Evolutionary conservation across 768 basidiomycete genomes (phyloP), one percentile per base, ranked within the genome.

Genomic region (Boletus reticulatus): DNA sequence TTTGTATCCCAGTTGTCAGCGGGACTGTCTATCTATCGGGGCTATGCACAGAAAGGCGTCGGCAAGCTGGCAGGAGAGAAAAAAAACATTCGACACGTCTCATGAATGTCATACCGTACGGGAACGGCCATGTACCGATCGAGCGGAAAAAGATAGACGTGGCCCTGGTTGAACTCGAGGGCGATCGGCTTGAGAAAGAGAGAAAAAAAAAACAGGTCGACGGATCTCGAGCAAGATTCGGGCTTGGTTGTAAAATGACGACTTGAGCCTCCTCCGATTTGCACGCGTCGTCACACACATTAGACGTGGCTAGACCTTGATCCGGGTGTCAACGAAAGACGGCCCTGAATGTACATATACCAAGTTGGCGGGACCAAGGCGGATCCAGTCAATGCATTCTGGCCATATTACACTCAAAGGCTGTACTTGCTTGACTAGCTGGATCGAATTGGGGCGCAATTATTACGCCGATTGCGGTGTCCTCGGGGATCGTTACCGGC

Each of bases 401-500:
- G 4, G 32, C 32, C 13, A 36, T 11, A 24, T 29, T 29, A 9
- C 29, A 9, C 29, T 34, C 5, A 34, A 36, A 55, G 52, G 61
- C 44, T 48, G 39, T 64, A 57, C 45, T 10, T 31, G 29, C 41
- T 10, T 31, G 27, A 7, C 14, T 31, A 8, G 34, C 20, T 36
- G 43, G n/a, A 59, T 58, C 34, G 49, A 34, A 50, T 42, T 38
- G 50, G 41, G 42, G 29, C 27, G 48, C 45, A 53, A 29, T 44
- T 24, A 20, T 37, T 38, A 48, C 53, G 10, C 53, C 49, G 22
- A 17, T 48, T 67, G 38, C 54, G 65, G 48, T 34, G 57, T 62
- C 62, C 59, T 61, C 64, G 65, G 62, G 53, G 17, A 45, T 51
- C 37, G 51, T 49, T 45, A n/a, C 54, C 39, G 38, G 48, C 8